A percentile compares a stretch with the other conserved stretches of the same genome.
phyloP scores from a whole-genome alignment of 371 early-diverging fungal genomes.

The Mucor plumbeus region DNA sequence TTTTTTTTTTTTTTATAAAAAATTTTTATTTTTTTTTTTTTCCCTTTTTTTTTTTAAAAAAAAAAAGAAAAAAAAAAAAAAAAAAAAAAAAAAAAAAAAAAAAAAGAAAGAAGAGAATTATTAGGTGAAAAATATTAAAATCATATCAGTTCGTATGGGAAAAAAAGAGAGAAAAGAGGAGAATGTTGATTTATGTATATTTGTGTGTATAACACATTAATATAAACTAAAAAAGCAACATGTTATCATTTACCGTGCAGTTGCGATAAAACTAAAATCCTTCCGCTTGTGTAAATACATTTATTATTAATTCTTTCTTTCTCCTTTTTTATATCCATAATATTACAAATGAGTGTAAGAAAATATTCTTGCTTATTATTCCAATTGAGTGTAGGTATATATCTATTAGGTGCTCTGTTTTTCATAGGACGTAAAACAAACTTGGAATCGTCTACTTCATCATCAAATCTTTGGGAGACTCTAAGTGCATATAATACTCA shows the following conservation, averaged over 20 bases:
- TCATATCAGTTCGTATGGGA: not conserved
- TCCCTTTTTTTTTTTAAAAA: too few species aligned
- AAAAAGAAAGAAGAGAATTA: constrained; percentile 1
- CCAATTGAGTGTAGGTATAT: constrained; percentile 19
- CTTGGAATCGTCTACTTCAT: not conserved
- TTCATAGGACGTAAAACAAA: constrained; percentile 10
- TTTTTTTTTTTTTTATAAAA: not conserved
- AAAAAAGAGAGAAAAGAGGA: not conserved
- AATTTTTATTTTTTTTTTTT: too few species aligned
- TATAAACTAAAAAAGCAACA: constrained; percentile 9
- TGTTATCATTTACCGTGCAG: not conserved
- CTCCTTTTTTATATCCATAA: constrained; percentile 9
- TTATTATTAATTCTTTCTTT: constrained; percentile 14
- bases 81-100: too few species aligned
- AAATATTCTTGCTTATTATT: constrained; percentile 33
- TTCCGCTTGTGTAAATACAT: not conserved
- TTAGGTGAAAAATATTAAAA: not conserved
- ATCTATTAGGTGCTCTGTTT: constrained; percentile 28
- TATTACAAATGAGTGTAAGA: constrained; percentile 16
- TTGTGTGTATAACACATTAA: constrained; percentile 1
- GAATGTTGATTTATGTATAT: not conserved
- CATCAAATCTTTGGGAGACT: not conserved
- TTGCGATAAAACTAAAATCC: not conserved
- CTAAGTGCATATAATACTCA: not conserved
- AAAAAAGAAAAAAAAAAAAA: too few species aligned